Evolutionary conservation across 148 eudicot genomes (phyloP).

Genomic region (Fallopia convolvulus): DNA sequence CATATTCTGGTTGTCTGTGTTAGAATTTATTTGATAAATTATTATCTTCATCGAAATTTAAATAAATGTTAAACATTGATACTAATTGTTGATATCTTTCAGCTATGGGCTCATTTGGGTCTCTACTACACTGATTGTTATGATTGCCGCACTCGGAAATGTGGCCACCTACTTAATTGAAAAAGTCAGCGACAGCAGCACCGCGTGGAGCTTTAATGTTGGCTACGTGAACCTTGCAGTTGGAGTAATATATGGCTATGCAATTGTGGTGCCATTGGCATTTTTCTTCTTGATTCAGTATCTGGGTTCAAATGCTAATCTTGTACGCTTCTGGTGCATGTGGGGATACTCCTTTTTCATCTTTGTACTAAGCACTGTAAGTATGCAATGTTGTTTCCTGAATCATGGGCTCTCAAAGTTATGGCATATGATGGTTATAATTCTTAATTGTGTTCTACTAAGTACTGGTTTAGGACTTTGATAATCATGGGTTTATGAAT

Average conservation of each 20-base stretch:
- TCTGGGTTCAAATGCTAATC: conserved; percentile 72
- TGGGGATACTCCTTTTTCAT: conserved; percentile 98
- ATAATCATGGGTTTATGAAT: neutral
- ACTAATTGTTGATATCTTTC: conserved; percentile 20
- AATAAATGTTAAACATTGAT: too few relatives aligned
- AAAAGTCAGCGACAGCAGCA: conserved; percentile 36
- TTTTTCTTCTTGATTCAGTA: conserved; percentile 91
- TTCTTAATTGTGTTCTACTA: neutral
- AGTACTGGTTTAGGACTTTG: neutral
- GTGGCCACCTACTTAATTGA: conserved; percentile 70
- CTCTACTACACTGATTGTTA: conserved; percentile 75
- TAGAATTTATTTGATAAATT: neutral
- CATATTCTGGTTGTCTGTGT: neutral
- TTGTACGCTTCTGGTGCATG: conserved; percentile 97
- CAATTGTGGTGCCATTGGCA: conserved; percentile 66
- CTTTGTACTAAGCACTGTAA: conserved; percentile 56
- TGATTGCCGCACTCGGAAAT: conserved; percentile 78
- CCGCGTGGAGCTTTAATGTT: conserved; percentile 79
- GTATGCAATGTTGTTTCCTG: neutral
- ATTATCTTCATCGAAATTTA: too few relatives aligned
- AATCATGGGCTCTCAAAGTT: neutral
- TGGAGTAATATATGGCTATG: conserved; percentile 71
- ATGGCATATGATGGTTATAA: neutral
- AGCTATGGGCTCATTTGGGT: conserved; percentile 95
- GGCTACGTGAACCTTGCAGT: conserved; percentile 70